Percentiles rank a stretch among this genome's conserved stretches.
phyloP scores from a whole-genome alignment of 768 basidiomycete species.

The Rhodotorula toruloides region DNA sequence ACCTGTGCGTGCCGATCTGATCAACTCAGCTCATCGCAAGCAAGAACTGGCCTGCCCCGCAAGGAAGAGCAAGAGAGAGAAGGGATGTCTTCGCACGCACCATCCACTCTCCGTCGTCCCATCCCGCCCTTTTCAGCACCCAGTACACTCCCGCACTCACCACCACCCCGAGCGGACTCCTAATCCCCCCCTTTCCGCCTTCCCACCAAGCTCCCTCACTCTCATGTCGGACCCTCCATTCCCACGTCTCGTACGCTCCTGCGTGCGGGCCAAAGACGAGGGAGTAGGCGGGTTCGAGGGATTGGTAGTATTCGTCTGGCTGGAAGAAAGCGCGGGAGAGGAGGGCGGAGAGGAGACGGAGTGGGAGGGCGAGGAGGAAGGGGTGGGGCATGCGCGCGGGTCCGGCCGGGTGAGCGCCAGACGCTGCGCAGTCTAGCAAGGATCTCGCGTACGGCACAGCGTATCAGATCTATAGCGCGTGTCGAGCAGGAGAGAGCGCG shows the following conservation, averaged over 20 bases:
- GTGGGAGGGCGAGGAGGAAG: constrained; percentile 37
- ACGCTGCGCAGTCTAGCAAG: too few relatives aligned
- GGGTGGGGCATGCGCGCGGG: neutral
- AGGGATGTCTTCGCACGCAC: constrained; percentile 58
- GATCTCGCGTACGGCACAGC: too few relatives aligned
- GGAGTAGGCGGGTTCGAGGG: constrained; percentile 83
- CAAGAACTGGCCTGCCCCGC: neutral
- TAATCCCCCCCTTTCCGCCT: constrained; percentile 15
- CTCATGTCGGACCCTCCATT: constrained; percentile 58
- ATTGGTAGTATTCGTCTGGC: constrained; percentile 94
- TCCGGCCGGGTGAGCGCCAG: neutral
- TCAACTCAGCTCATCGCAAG: neutral
- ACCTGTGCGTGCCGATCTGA: constrained; percentile 52
- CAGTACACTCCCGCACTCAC: constrained; percentile 59
- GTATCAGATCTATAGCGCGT: too few relatives aligned
- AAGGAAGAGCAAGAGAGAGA: constrained; percentile 4
- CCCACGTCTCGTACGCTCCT: constrained; percentile 92
- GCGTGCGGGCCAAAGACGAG: constrained; percentile 86
- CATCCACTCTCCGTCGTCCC: constrained; percentile 59
- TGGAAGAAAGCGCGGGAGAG: constrained; percentile 82
- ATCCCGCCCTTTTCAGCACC: constrained; percentile 56
- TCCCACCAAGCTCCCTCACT: neutral
- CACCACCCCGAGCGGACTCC: constrained; percentile 49
- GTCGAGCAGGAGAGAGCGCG: too few relatives aligned
- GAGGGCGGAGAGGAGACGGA: constrained; percentile 53